Conservation (phyloP, 2,329 filamentous ascomycete genomes). For the Chalara sp. region DNA sequence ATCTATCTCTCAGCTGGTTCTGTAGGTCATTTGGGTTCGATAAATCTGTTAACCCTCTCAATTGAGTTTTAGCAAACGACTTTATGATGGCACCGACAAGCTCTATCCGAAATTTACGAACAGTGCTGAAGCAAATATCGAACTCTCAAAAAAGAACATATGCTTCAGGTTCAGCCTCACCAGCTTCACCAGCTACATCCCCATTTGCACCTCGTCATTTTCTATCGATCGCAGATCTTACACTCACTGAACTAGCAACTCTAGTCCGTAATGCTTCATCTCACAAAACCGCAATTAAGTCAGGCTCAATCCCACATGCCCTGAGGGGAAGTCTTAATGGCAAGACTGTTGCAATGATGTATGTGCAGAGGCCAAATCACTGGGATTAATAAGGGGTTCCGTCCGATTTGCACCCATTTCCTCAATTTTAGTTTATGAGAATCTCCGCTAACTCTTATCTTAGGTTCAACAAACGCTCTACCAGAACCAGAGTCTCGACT, state of each 20-base stretch:
- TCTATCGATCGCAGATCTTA: slow-evolving; percentile 84
- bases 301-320: slow-evolving; percentile 50
- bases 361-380: not conserved
- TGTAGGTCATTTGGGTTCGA: too few species aligned
- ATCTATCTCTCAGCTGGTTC: too few species aligned
- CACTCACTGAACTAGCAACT: slow-evolving; percentile 68
- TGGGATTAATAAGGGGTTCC: too few species aligned
- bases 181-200: slow-evolving; percentile 24
- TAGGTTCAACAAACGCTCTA: slow-evolving; percentile 88
- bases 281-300: slow-evolving; percentile 74
- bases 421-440: not conserved
- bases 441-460: not conserved
- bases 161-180: slow-evolving; percentile 6
- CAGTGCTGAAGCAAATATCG: slow-evolving; percentile 15
- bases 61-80: too few species aligned
- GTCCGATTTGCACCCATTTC: not conserved
- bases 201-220: slow-evolving; percentile 72
- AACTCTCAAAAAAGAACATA: slow-evolving; percentile 17
- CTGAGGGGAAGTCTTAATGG: slow-evolving; percentile 60
- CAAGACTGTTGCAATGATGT: slow-evolving; percentile 82
- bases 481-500: slow-evolving; percentile 86
- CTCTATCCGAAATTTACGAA: slow-evolving; percentile 13
- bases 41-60: too few species aligned
- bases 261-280: slow-evolving; percentile 76
- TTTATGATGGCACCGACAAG: slow-evolving; percentile 11